phyloP scores from a whole-genome alignment of 306 rosid species.

The Rubus idaeus region DNA sequence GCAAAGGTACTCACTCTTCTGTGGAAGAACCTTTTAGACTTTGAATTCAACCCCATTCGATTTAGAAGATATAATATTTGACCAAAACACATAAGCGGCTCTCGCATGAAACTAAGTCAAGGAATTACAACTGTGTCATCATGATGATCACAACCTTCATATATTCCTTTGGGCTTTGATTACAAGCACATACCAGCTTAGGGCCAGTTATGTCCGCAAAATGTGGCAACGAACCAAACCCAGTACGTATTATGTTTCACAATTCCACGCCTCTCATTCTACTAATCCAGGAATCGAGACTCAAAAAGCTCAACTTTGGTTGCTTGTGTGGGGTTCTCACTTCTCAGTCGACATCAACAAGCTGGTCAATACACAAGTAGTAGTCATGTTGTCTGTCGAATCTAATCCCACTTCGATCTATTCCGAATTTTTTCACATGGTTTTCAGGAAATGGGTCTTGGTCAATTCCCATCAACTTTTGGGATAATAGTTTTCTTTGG shows the following conservation, averaged over 20 bases:
- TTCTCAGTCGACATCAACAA: slow-evolving; percentile 13
- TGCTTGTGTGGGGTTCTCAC: slow-evolving; percentile 38
- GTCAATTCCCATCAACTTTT: slow-evolving; percentile 19
- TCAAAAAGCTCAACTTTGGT: slow-evolving; percentile 34
- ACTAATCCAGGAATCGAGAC: slow-evolving; percentile 32
- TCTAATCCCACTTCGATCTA: slow-evolving; percentile 10
- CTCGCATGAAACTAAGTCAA: slow-evolving; percentile 23
- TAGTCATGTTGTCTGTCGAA: slow-evolving; percentile 26
- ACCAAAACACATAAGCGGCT: slow-evolving; percentile 29
- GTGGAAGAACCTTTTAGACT: slow-evolving; percentile 31
- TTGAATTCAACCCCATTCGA: slow-evolving; percentile 35
- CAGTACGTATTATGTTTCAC: slow-evolving; percentile 13
- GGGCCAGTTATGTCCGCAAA: slow-evolving; percentile 21
- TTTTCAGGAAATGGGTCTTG: slow-evolving; percentile 18
- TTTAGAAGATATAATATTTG: slow-evolving; percentile 18
- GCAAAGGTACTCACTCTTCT: slow-evolving; percentile 2
- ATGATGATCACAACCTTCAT: slow-evolving; percentile 18
- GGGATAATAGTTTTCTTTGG: not conserved
- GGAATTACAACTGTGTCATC: slow-evolving; percentile 36
- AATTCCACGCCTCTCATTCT: slow-evolving; percentile 16
- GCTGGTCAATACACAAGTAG: slow-evolving; percentile 3
- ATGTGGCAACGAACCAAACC: slow-evolving; percentile 18
- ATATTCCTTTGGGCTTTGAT: slow-evolving; percentile 4
- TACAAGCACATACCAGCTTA: slow-evolving; percentile 1
- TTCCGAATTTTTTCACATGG: slow-evolving; percentile 4